Evolutionary conservation across 495 filamentous ascomycete species (phyloP), one percentile per base, ranked within the genome.

Genomic region (Aspergillus cavernicola): DNA sequence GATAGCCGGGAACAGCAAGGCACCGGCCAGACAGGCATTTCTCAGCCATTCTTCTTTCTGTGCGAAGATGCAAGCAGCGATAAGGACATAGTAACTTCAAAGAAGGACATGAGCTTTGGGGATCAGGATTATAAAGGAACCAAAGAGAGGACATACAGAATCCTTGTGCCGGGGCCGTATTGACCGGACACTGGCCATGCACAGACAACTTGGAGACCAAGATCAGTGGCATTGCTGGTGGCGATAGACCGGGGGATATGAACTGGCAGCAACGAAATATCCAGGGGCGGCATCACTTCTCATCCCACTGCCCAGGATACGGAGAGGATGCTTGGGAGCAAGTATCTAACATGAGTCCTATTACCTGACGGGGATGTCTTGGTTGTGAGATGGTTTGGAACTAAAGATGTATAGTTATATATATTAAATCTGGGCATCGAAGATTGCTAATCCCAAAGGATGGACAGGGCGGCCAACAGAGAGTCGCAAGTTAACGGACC

Each of bases 21-120:
- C 44, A 35, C 29, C 44, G 12, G 44, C 44, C 19, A 47, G 19
- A 13, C 44, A 47, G 9, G 44, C 44, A 24, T 36, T 47, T 15
- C 44, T 47, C 11, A 47, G 16, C 44, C 44, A 47, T 36, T 47
- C 44, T 23, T 47, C 44, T 16, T 47, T 47, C 1, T 31, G 29
- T 11, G 44, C 44, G 20, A 47, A 47, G 10, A 47, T 31, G 19
- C 44, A 47, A 10, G 44, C 31, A 9, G 44, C 31, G 18, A 47
- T 36, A 1, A 47, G 44, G 19, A 36, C 44, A 36, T 47, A 47
- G 29, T 47, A 47, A 12, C 44, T 47, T 23, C 6, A 6, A 1
- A 32, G 18, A 22, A 35, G n/a, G 1, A 42, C 13, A 15, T 20
- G 28, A 33, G 31, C 19, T 33, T 23, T n/a, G n/a, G n/a, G n/a